Evolutionary conservation across 148 eudicot genomes (phyloP), one percentile per base, ranked within the genome.

Genomic region (Silene conica): DNA sequence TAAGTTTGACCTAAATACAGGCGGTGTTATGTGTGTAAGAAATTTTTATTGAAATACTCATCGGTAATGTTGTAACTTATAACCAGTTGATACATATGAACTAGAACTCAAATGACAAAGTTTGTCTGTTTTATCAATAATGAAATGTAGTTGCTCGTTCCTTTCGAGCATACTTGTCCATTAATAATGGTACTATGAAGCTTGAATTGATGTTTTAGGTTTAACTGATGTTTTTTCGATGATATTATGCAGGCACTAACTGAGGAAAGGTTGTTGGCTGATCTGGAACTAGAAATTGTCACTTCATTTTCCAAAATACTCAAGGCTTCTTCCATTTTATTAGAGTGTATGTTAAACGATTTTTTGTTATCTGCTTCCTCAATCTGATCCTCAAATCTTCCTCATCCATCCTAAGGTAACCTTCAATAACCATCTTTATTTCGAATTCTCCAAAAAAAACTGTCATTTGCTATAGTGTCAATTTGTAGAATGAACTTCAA

Each of bases 181-280:
- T n/a, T n/a, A n/a, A n/a, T n/a, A n/a, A n/a, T n/a, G 13, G 20
- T 6, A 59, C 31, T 46, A 28, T 31, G n/a, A n/a, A n/a, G n/a
- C n/a, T n/a, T n/a, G 23, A 20, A 34, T 8, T 54, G 21, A 25
- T 28, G 56, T 14, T 22, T 70, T 41, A 34, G 43, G 15, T 34
- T 13, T 68, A 22, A 50, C 73, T 61, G 6, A 46, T 15, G 20
- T 67, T 54, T 68, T 23, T 23, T n/a, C 20, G 43, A 18, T 67
- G 43, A 67, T 64, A 11, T 73, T 80, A 76, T 84, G 82, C 89
- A 95, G 98, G 93, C 97, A 76, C 88, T 95, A 67, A 62, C 93
- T 45, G 98, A 95, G 84, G 93, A 93, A 69, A 92, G 92, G 98
- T 77, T 95, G 66, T 76, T 95, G 90, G 89, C 98, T 67, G 98